Evolutionary conservation across 768 basidiomycete genomes (phyloP).

Genomic region (Gymnopilus junonius): DNA sequence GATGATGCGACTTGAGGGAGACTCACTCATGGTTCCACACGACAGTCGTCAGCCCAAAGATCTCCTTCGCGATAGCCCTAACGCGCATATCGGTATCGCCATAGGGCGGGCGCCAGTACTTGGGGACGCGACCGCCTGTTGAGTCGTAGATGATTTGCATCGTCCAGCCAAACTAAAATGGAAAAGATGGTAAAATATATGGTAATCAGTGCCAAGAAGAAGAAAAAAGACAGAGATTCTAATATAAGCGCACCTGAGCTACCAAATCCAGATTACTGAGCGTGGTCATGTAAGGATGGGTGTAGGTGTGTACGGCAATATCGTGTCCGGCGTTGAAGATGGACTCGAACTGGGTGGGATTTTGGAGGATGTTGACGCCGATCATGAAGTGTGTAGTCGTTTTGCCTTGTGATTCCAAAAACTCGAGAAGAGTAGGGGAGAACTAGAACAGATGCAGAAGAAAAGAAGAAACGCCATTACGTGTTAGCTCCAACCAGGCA

Average conservation of each 20-base stretch:
- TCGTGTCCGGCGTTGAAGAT: constrained; percentile 53
- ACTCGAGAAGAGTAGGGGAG: constrained; percentile 58
- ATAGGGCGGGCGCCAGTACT: constrained; percentile 87
- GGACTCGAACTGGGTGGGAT: constrained; percentile 57
- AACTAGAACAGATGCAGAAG: too few relatives aligned
- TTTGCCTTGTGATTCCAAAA: constrained; percentile 66
- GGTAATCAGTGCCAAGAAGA: background rate
- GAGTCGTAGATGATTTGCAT: constrained; percentile 79
- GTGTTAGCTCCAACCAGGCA: background rate
- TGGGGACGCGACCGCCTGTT: constrained; percentile 70
- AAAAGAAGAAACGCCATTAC: background rate
- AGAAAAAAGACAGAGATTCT: background rate
- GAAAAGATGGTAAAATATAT: background rate
- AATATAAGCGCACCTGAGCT: constrained; percentile 51
- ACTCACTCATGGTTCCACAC: constrained; percentile 90
- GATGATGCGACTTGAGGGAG: background rate
- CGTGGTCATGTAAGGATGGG: constrained; percentile 83
- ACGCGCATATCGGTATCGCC: constrained; percentile 87
- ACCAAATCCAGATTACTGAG: constrained; percentile 70
- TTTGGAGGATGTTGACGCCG: constrained; percentile 70
- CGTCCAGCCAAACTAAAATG: constrained; percentile 71
- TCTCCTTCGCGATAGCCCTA: constrained; percentile 70
- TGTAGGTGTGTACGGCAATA: constrained; percentile 66
- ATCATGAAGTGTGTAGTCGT: constrained; percentile 90
- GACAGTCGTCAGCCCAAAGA: constrained; percentile 80